Evolutionary conservation across 202 grass and related monocot genomes (phyloP), one percentile per base, ranked within the genome.

Genomic region (Carex arenaria): DNA sequence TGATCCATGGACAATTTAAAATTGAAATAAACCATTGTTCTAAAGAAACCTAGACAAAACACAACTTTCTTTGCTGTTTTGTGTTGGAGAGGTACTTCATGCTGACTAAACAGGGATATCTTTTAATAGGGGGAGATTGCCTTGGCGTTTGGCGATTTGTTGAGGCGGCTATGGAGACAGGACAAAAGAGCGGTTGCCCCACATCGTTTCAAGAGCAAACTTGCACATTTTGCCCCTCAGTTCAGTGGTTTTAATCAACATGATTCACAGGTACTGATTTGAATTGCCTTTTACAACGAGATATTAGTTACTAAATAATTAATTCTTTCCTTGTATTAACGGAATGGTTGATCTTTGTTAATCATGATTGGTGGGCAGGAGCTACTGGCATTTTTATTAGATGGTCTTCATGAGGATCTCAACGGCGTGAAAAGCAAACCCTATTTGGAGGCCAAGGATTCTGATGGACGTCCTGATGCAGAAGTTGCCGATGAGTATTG

Each of bases 231-330:
- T 87, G 91, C 96, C 61, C 96, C 91, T 67, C 96, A 95, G 53
- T 99, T 95, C 70, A 89, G 84, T 89, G 96, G 96, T 11, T 99
- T 93, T 85, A 99, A 95, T 86, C 96, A 95, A 89, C 96, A 99
- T 89, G 96, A 99, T 84, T 99, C 96, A 79, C 96, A 99, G 81
- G 88, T 90, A 30, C 28, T 61, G 49, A 32, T 75, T 55, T 55
- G 23, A 53, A 59, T 60, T 78, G 14, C 54, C 30, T 60, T 78
- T 13, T 59, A 55, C 69, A 55, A 11, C 2, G 20, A 60, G 30
- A 77, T 53, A 80, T 45, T 75, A 15, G 15, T 56, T 45, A 10
- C 42, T 20, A 15, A 19, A 52, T 13, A 14, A 55, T 38, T 82
- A 12, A 20, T 52, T 40, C 3, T 38, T 42, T 32, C 55, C 4